A percentile compares a stretch with the other conserved stretches of the same genome.
Evolutionary conservation across 2,329 filamentous ascomycete species (phyloP).

Genomic region (Colletotrichum karsti): DNA sequence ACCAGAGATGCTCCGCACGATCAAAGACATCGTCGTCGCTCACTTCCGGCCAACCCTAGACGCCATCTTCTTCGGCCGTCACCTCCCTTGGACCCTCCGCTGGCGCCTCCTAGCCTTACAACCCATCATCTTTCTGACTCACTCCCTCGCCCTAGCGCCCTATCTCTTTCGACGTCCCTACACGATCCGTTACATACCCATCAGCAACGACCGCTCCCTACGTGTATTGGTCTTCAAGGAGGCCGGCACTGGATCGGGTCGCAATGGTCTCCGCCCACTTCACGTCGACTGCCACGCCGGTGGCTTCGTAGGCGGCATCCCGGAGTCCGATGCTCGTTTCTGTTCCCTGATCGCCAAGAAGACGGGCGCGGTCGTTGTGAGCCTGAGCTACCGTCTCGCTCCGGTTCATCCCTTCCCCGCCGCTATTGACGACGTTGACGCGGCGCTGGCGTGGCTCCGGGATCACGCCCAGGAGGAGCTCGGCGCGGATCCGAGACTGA

Average conservation of each 20-base stretch:
- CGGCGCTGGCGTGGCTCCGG: slow-evolving; percentile 48
- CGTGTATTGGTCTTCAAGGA: slow-evolving; percentile 46
- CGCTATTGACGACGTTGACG: slow-evolving; percentile 56
- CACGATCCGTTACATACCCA: slow-evolving; percentile 41
- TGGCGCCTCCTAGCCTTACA: slow-evolving; percentile 54
- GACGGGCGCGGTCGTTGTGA: slow-evolving; percentile 55
- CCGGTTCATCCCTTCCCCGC: slow-evolving; percentile 59
- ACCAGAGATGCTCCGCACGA: not conserved
- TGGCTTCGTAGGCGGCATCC: slow-evolving; percentile 51
- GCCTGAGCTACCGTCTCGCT: slow-evolving; percentile 60
- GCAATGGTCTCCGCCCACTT: slow-evolving; percentile 42
- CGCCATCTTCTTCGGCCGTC: slow-evolving; percentile 41
- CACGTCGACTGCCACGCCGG: slow-evolving; percentile 55
- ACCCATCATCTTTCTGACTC: slow-evolving; percentile 47
- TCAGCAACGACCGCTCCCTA: slow-evolving; percentile 34
- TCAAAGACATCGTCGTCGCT: not conserved
- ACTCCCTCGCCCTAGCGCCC: slow-evolving; percentile 43
- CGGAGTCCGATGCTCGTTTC: slow-evolving; percentile 46
- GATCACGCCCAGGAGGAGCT: slow-evolving; percentile 44
- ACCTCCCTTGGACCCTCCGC: slow-evolving; percentile 47
- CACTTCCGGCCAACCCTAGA: slow-evolving; percentile 40
- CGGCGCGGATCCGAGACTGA: slow-evolving; percentile 45
- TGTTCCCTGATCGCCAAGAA: slow-evolving; percentile 42
- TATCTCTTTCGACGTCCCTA: slow-evolving; percentile 47
- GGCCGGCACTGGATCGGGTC: slow-evolving; percentile 21